Percentiles rank a stretch among this genome's conserved stretches.
phyloP scores from a whole-genome alignment of 331 rosid genomes.

The Malus hybrid region DNA sequence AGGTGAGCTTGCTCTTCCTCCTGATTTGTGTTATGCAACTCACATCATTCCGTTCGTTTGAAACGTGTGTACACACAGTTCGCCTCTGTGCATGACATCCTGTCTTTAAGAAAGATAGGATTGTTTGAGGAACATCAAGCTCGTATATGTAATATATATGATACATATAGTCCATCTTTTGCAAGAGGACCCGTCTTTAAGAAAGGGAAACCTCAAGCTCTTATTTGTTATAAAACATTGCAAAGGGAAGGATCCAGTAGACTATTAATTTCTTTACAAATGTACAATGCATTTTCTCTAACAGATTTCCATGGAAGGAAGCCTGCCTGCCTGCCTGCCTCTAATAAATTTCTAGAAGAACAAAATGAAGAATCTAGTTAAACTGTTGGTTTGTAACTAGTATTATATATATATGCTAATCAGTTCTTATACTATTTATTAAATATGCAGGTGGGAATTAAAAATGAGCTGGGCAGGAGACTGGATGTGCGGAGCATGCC shows the following conservation, averaged over 20 bases:
- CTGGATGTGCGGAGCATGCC: constrained; percentile 95
- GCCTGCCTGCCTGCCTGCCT: neutral
- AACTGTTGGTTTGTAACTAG: neutral
- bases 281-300: neutral
- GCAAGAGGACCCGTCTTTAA: neutral
- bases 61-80: neutral
- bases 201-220: neutral
- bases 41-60: neutral
- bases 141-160: too few species aligned
- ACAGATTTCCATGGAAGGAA: neutral
- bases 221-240: neutral
- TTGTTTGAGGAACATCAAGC: too few species aligned
- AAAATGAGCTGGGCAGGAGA: constrained; percentile 95
- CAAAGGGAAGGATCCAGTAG: neutral
- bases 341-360: neutral
- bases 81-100: neutral
- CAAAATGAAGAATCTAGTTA: neutral
- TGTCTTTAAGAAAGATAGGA: neutral
- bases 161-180: neutral
- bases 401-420: neutral
- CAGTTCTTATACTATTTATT: neutral
- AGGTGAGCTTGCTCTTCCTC: constrained; percentile 27
- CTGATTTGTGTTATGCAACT: constrained; percentile 13
- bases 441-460: neutral
- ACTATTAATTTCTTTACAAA: neutral